phyloP scores from a whole-genome alignment of 495 filamentous ascomycete genomes.

The Letharia columbiana region DNA sequence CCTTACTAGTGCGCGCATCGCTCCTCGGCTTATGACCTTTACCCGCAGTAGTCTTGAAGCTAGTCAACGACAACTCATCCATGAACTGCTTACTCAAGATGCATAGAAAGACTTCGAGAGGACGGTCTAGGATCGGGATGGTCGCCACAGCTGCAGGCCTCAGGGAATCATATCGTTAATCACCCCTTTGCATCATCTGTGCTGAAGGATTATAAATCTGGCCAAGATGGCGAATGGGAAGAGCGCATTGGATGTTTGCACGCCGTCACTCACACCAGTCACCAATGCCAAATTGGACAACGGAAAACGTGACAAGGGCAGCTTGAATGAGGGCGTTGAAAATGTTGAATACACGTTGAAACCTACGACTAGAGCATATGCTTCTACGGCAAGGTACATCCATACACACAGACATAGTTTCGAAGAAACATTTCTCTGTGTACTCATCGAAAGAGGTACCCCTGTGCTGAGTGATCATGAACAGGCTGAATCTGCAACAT shows the following conservation, averaged over 20 bases:
- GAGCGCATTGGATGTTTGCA: neutral
- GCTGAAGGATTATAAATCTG: neutral
- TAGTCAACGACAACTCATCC: neutral
- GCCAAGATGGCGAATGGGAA: neutral
- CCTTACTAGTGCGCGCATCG: neutral
- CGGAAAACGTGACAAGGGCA: neutral
- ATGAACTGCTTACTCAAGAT: neutral
- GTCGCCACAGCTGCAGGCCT: neutral
- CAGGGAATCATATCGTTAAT: neutral
- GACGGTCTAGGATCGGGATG: neutral
- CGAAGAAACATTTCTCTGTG: too few species aligned
- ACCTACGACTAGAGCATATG: conserved; percentile 8
- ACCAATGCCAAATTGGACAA: neutral
- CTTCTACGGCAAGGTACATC: conserved; percentile 14
- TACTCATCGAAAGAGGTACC: neutral
- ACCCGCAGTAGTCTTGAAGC: neutral
- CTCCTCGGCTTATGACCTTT: neutral
- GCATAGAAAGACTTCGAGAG: neutral
- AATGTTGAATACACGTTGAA: conserved; percentile 4
- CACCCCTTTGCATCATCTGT: neutral
- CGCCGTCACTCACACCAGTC: neutral
- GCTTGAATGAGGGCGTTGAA: neutral
- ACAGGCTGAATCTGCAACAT: conserved; percentile 29
- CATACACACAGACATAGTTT: neutral
- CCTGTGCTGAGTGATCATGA: neutral